phyloP scores from a whole-genome alignment of 2,329 filamentous ascomycete genomes.

The Microdochium paspali region DNA sequence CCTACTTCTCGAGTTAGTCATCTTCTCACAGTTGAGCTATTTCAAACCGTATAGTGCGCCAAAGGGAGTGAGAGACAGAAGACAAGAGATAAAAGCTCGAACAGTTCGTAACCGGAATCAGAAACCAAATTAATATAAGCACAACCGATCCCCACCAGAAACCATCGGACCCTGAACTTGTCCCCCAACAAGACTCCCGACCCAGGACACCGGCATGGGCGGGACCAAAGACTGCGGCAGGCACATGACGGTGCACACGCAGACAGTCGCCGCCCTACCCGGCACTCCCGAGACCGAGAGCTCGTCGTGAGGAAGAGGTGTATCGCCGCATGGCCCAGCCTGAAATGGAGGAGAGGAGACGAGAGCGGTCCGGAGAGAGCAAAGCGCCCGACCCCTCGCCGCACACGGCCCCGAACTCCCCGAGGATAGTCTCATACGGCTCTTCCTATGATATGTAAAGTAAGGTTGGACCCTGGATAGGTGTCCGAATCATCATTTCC shows the following conservation, averaged over 20 bases:
- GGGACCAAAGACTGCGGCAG: slow-evolving; percentile 13
- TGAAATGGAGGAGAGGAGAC: slow-evolving; percentile 2
- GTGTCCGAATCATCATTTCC: slow-evolving; percentile 22
- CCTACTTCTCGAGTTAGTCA: no score
- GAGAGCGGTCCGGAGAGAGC: neutral
- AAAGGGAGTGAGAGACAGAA: no score
- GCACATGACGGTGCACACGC: slow-evolving; percentile 25
- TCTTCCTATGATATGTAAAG: slow-evolving; percentile 19
- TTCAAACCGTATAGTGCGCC: no score
- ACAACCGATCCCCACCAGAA: slow-evolving; percentile 19
- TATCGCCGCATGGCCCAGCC: slow-evolving; percentile 11
- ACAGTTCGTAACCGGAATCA: slow-evolving; percentile 6
- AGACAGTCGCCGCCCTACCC: slow-evolving; percentile 10
- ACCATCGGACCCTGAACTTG: slow-evolving; percentile 5
- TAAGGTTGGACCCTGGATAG: slow-evolving; percentile 22
- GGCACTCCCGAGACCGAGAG: slow-evolving; percentile 7
- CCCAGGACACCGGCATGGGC: slow-evolving; percentile 8
- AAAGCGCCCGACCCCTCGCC: neutral
- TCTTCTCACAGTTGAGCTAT: no score
- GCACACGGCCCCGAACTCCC: neutral
- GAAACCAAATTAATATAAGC: slow-evolving; percentile 21
- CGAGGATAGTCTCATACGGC: slow-evolving; percentile 23
- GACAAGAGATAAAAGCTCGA: no score
- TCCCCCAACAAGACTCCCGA: slow-evolving; percentile 9
- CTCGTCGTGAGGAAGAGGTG: slow-evolving; percentile 2